Evolutionary conservation across 73 alveolate species (phyloP).

Genomic region (Stentor roeselii): DNA sequence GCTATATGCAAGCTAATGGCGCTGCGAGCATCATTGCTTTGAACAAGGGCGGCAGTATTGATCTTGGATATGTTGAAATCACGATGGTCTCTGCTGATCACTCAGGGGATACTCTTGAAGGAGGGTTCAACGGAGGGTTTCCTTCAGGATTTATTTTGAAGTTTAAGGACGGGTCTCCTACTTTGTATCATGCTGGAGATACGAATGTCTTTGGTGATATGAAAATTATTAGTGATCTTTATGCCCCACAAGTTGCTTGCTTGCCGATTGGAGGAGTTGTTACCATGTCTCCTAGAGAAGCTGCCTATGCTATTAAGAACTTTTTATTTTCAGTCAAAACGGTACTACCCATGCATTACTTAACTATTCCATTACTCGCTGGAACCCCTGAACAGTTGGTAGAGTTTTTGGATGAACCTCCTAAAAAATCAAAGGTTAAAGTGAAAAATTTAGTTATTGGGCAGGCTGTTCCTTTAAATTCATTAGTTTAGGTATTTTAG

Average conservation of each 20-base stretch:
- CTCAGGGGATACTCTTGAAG: constrained; percentile 51
- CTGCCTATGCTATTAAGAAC: constrained; percentile 54
- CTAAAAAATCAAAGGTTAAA: no score
- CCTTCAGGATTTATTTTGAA: constrained; percentile 49
- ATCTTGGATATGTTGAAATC: constrained; percentile 41
- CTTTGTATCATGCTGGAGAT: constrained; percentile 64
- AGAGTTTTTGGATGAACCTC: constrained; percentile 36
- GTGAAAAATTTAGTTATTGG: no score
- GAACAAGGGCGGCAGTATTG: constrained; percentile 60
- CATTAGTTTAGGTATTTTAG: no score
- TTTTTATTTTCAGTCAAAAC: constrained; percentile 29
- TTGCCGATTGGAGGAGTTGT: constrained; percentile 60
- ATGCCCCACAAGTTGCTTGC: constrained; percentile 39
- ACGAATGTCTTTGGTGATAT: constrained; percentile 56
- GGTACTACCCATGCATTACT: constrained; percentile 62
- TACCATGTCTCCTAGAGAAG: constrained; percentile 74
- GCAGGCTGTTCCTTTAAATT: no score
- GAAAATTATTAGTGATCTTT: constrained; percentile 44
- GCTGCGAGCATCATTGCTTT: constrained; percentile 37
- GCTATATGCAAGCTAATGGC: constrained; percentile 10
- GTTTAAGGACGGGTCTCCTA: constrained; percentile 32
- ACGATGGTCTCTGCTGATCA: constrained; percentile 62
- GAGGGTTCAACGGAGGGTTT: constrained; percentile 39
- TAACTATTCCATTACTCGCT: constrained; percentile 51
- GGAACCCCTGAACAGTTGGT: constrained; percentile 56